Percentiles rank a stretch among this genome's conserved stretches.
These are phyloP conservation scores for Lasiodiplodia citricola DNA, from an alignment of 2,329 filamentous ascomycete genomes.

Conservation along the genomic window DNA sequence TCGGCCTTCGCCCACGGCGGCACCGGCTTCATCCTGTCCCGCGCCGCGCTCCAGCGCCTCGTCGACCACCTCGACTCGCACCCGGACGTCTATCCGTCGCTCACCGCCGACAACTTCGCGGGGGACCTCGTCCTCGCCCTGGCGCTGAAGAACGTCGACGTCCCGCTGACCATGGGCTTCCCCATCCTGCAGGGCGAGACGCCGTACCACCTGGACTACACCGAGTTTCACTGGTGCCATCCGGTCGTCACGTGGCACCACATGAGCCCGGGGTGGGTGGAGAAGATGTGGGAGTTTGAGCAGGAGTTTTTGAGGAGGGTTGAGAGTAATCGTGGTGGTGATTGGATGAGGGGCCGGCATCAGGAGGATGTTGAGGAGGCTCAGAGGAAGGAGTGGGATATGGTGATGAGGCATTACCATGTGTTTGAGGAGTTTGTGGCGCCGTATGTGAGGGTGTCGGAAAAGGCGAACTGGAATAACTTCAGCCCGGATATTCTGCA, in stretches of 20 bases:
- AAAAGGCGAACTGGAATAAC: slow-evolving; percentile 39
- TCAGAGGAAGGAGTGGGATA: not conserved
- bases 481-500: slow-evolving; percentile 34
- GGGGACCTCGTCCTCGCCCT: slow-evolving; percentile 47
- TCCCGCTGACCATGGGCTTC: slow-evolving; percentile 45
- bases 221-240: slow-evolving; percentile 46
- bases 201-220: slow-evolving; percentile 48
- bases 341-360: not conserved
- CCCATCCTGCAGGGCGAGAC: slow-evolving; percentile 55
- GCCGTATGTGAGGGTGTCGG: slow-evolving; percentile 35
- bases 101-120: slow-evolving; percentile 44
- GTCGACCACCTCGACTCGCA: slow-evolving; percentile 34
- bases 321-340: not conserved
- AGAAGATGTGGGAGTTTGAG: slow-evolving; percentile 47
- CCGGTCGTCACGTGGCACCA: slow-evolving; percentile 51
- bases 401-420: slow-evolving; percentile 35
- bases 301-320: slow-evolving; percentile 28
- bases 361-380: not conserved
- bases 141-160: slow-evolving; percentile 42
- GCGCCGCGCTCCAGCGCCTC: slow-evolving; percentile 46
- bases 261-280: slow-evolving; percentile 43
- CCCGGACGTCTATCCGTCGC: slow-evolving; percentile 35
- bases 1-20: slow-evolving; percentile 59
- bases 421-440: slow-evolving; percentile 43
- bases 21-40: slow-evolving; percentile 59